Percentiles rank a stretch among this genome's conserved stretches.
phyloP scores from a whole-genome alignment of 208 protist species.

The Leishmania aethiopica region DNA sequence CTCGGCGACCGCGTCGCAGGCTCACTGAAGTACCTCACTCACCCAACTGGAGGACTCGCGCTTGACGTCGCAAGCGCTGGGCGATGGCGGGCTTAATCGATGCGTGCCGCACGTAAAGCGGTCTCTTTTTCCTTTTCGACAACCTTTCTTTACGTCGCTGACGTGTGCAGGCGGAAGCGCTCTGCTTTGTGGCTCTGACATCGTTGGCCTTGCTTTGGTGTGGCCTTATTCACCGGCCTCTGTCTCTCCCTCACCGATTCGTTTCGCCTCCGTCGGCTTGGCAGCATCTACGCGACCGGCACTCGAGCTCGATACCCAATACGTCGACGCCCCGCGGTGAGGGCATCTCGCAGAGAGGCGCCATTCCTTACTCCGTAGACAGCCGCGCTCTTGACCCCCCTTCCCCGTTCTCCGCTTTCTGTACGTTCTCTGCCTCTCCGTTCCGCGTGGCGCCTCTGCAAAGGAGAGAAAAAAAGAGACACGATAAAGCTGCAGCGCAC shows the following conservation, averaged over 20 bases:
- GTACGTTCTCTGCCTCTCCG: neutral
- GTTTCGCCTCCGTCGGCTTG: neutral
- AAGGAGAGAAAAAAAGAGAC: neutral
- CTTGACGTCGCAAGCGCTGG: neutral
- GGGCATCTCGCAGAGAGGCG: neutral
- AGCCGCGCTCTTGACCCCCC: too few species aligned
- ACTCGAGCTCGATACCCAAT: neutral
- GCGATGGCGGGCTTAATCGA: neutral
- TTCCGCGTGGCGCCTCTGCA: neutral
- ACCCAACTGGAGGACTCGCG: neutral
- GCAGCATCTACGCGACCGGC: neutral
- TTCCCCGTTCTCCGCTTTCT: too few species aligned
- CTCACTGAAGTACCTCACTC: neutral
- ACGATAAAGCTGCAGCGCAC: too few species aligned
- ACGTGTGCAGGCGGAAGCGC: neutral
- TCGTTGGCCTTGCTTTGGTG: neutral
- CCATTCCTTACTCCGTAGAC: neutral
- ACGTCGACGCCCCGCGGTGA: neutral
- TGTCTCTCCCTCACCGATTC: neutral
- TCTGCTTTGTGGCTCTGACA: neutral
- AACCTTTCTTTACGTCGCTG: neutral
- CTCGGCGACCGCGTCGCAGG: slow-evolving; percentile 1
- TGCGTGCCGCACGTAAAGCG: neutral
- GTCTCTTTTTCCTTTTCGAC: neutral
- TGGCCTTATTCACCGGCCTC: neutral